Evolutionary conservation across 441 rosid genomes (phyloP), one percentile per base, ranked within the genome.

Genomic region (Adansonia rubrostipa): DNA sequence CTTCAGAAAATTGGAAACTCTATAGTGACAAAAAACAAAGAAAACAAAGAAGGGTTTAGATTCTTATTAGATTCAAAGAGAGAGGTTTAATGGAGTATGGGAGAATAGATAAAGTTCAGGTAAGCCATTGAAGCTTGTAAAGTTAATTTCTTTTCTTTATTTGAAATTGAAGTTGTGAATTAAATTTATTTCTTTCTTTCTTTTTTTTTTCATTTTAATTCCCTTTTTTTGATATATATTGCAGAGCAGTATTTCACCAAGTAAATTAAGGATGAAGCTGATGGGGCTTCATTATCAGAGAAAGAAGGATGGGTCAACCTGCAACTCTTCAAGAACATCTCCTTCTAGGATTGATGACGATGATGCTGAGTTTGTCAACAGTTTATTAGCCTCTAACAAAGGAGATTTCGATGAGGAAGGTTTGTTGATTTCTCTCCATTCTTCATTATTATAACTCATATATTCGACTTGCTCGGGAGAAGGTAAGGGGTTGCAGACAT

Each of bases 91-190:
- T 96, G 99, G 98, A 96, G 85, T 96, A 94, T 85, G 98, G 92
- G 87, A 88, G 99, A 85, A 94, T 94, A 84, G 89, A 92, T 87
- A 92, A 94, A 78, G 90, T 84, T 69, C 97, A 92, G 97, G 97
- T 90, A 81, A 51, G 56, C 77, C 75, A 57, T 33, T 3, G 36
- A 33, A 33, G 36, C 36, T 33, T 33, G 36, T 33, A 33, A 33
- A 33, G 36, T 33, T 33, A 33, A 33, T 33, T 33, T 33, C 36
- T 33, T 33, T 33, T 33, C 36, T 33, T 33, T 33, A 3, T 33
- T 33, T 33, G 36, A 33, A 33, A 33, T 33, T 33, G 36, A 33
- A 33, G 36, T 33, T 33, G 36, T 33, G 36, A 33, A 33, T 33
- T 33, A 33, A 33, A 33, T 33, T 33, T 33, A 0, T 33, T 33